Conservation (phyloP, 768 basidiomycete species). For the Leccinum subtestaceum region DNA sequence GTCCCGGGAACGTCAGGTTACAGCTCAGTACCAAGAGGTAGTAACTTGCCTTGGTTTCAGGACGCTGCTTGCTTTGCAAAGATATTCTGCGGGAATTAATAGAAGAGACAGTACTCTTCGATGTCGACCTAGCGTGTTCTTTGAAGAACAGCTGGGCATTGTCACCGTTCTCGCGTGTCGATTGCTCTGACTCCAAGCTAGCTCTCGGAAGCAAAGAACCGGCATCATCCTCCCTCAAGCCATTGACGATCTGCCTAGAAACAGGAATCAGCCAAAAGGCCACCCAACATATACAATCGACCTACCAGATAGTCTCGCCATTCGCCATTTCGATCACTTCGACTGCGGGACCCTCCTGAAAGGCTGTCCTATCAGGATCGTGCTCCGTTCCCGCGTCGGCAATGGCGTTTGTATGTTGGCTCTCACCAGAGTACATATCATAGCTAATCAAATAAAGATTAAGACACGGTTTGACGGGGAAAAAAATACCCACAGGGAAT, state of each 20-base stretch:
- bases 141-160: constrained; percentile 73
- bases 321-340: constrained; percentile 85
- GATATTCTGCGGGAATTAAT: constrained; percentile 60
- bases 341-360: constrained; percentile 55
- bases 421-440: constrained; percentile 76
- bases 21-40: constrained; percentile 3
- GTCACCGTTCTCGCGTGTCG: constrained; percentile 43
- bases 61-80: constrained; percentile 53
- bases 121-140: constrained; percentile 65
- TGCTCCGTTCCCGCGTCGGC: constrained; percentile 34
- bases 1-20: constrained; percentile 9
- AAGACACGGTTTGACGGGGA: constrained; percentile 13
- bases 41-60: constrained; percentile 76
- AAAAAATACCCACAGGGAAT: constrained; percentile 63
- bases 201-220: constrained; percentile 66
- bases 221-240: constrained; percentile 72
- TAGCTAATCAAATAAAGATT: constrained; percentile 48
- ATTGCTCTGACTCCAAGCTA: constrained; percentile 77
- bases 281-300: constrained; percentile 9
- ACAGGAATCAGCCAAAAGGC: background rate
- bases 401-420: constrained; percentile 34
- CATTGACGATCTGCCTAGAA: constrained; percentile 74
- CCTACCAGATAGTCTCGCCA: constrained; percentile 83
- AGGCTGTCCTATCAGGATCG: constrained; percentile 25
- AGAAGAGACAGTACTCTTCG: constrained; percentile 61